phyloP scores from a whole-genome alignment of 208 protist species.

The Leishmania tropica region DNA sequence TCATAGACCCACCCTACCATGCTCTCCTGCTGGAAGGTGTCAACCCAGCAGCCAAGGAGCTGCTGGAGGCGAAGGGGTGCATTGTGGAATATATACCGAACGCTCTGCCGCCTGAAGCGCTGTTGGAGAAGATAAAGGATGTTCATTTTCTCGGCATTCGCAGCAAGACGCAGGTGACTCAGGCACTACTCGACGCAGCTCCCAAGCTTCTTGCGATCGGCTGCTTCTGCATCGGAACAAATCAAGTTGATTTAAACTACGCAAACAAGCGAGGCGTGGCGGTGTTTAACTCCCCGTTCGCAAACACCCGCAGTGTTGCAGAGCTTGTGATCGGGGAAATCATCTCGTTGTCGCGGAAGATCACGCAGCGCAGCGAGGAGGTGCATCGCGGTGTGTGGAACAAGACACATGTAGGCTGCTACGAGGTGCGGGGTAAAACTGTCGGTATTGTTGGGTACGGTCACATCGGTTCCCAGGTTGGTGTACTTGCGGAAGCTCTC shows the following conservation, averaged over 20 bases:
- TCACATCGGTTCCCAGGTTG: conserved; percentile 94
- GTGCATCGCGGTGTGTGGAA: conserved; percentile 91
- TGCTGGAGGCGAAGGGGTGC: conserved; percentile 82
- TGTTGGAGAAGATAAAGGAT: conserved; percentile 84
- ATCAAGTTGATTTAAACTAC: conserved; percentile 91
- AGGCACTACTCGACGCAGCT: conserved; percentile 71
- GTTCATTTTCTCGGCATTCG: conserved; percentile 92
- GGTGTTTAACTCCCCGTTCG: conserved; percentile 96
- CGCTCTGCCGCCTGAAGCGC: conserved; percentile 62
- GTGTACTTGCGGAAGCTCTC: conserved; percentile 91
- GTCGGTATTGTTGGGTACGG: conserved; percentile 95
- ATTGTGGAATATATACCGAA: conserved; percentile 70
- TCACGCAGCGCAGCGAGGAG: conserved; percentile 87
- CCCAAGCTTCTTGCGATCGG: conserved; percentile 87
- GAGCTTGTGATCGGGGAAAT: conserved; percentile 94
- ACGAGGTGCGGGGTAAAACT: conserved; percentile 88
- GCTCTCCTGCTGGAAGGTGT: conserved; percentile 91
- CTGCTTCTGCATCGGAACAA: conserved; percentile 96
- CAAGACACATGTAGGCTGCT: conserved; percentile 81
- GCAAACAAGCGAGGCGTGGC: conserved; percentile 82
- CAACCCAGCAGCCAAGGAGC: conserved; percentile 67
- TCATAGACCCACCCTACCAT: conserved; percentile 49
- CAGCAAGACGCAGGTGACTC: conserved; percentile 90
- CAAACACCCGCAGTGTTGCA: conserved; percentile 94
- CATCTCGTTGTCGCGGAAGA: conserved; percentile 86